Evolutionary conservation across 331 rosid genomes (phyloP), one percentile per base, ranked within the genome.

Genomic region (Malus hybrid): DNA sequence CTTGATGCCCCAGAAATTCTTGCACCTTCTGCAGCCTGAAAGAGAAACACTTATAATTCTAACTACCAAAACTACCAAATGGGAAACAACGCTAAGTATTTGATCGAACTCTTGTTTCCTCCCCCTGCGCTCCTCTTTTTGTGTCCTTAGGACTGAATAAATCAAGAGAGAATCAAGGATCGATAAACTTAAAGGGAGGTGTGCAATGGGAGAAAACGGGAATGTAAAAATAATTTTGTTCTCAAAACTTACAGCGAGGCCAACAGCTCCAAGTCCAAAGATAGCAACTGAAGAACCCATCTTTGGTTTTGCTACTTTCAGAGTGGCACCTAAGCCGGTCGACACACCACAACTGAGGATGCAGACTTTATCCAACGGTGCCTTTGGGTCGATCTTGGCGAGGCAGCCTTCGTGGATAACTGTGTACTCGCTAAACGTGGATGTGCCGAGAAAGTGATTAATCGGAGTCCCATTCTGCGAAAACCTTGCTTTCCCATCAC

Each of bases 21-120:
- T 60, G 85, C 89, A 13, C 87, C 89, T 71, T 85, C 89, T 29
- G 87, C 87, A 78, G 87, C 89, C 87, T 86, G 74, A 50, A 56
- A 5, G 15, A 18, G 5, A 26, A 63, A 15, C 19, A 60, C n/a
- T 48, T 48, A 12, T 5, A 24, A 60, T 10, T 24, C 10, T 19
- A 20, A 16, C 7, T 8, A 9, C 8, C 8, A 10, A 3, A 20
- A 16, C 7, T 8, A 9, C 8, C 8, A 10, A 3, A 30, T 15
- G 52, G 8, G 10, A 70, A 50, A 18, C 10, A 52, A 63, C 46
- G 13, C 46, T 39, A 39, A 7, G 42, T 36, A 36, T 36, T 36
- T 36, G 42, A 36, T 36, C 42, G 10, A 36, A 36, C 42, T 36
- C 42, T 36, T 1, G 42, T 36, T 36, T 36, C 42, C 42, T 7